Evolutionary conservation across 2,329 filamentous ascomycete species (phyloP), one percentile per base, ranked within the genome.

Genomic region (Lasiodiplodia sp.): DNA sequence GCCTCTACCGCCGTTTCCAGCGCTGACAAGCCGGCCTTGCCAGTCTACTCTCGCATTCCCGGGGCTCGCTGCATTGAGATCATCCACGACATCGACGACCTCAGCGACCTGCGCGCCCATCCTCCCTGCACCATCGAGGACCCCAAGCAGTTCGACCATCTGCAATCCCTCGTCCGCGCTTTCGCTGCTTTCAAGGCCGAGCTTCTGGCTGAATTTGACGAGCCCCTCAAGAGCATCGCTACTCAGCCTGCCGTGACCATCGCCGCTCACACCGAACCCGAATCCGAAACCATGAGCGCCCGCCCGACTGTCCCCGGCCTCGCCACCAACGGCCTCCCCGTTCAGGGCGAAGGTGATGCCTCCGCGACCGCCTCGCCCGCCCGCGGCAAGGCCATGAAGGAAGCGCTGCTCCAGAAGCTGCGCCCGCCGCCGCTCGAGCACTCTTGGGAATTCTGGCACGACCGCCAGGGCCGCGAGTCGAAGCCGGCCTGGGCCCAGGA

Each of bases 321-420:
- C 63, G 75, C 70, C 72, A 81, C 79, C 68, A 76, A 74, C 21
- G 72, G 77, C 76, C 86, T 92, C 69, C 88, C 90, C 38, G 83
- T 84, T 69, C 85, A 90, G 69, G 86, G 87, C 68, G 85, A 90
- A 77, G 84, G 85, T 78, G 84, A 86, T 72, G 85, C 87, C 71
- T 81, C 86, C 58, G 88, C 87, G 76, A 89, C 87, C 52, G 84
- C 85, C 72, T 92, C 91, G 11, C 91, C 92, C 31, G 91, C 92
- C 67, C 90, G 92, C 75, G 91, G 92, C 79, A 89, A 91, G 80
- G 91, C 91, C 68, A 94, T 94, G 88, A 89, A 81, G 68, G 77
- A 79, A 67, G 77, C 76, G 67, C 80, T 83, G 68, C 80, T 82
- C 71, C 80, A 81, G 67, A 81, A 80, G 63, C 79, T 83, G 52